phyloP scores from a whole-genome alignment of 2,329 filamentous ascomycete genomes.

The Rutstroemia sp. region DNA sequence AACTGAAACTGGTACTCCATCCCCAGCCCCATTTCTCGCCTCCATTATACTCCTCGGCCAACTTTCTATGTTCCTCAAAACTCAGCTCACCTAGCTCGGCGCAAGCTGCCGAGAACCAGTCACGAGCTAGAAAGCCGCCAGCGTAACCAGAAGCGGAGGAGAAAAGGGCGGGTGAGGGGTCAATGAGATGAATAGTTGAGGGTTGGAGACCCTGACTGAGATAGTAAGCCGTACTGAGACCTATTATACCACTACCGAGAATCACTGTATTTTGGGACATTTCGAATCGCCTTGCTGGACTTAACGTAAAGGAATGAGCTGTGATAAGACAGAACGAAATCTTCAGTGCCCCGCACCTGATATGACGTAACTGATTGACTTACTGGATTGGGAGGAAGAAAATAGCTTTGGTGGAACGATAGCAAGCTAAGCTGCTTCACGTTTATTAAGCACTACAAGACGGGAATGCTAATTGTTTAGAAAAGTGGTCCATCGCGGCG shows the following conservation, averaged over 20 bases:
- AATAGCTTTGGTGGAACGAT: too few species aligned
- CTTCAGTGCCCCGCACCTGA: not conserved
- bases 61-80: constrained; percentile 52
- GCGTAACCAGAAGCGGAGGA: constrained; percentile 67
- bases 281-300: not conserved
- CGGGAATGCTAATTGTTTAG: too few species aligned
- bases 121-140: constrained; percentile 55
- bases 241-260: constrained; percentile 63
- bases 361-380: not conserved
- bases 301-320: not conserved
- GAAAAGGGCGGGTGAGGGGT: constrained; percentile 54
- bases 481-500: too few species aligned
- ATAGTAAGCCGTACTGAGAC: constrained; percentile 65
- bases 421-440: too few species aligned
- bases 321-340: not conserved
- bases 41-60: constrained; percentile 17
- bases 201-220: constrained; percentile 43
- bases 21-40: constrained; percentile 46
- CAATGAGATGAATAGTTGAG: constrained; percentile 48
- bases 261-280: constrained; percentile 41
- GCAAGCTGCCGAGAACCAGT: constrained; percentile 34
- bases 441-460: too few species aligned
- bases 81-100: constrained; percentile 57
- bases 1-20: constrained; percentile 41
- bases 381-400: too few species aligned